A percentile compares a stretch with the other conserved stretches of the same genome.
Conservation (phyloP, 2,329 filamentous ascomycete genomes). For the Sodiomyces alkalinus region DNA sequence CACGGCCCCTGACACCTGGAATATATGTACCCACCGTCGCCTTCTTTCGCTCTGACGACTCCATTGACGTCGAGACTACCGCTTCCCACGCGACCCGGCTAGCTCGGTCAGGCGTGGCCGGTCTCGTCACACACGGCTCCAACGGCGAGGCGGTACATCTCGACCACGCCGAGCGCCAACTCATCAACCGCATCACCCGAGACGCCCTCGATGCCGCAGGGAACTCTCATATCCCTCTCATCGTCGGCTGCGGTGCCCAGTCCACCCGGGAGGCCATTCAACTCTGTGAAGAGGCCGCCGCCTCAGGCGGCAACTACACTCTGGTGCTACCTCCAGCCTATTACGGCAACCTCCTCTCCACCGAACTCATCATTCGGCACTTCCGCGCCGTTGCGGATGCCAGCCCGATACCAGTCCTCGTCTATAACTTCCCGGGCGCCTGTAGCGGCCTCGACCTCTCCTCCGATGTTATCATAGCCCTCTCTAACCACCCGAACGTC, state of each 20-base stretch:
- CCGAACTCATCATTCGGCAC: slow-evolving; percentile 46
- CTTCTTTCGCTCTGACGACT: slow-evolving; percentile 54
- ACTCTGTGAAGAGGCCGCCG: slow-evolving; percentile 52
- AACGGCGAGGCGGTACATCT: slow-evolving; percentile 76
- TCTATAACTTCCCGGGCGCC: slow-evolving; percentile 56
- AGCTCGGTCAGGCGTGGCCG: slow-evolving; percentile 57
- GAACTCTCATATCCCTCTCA: slow-evolving; percentile 50
- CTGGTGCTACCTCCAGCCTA: slow-evolving; percentile 65
- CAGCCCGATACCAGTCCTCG: slow-evolving; percentile 49
- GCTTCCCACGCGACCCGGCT: slow-evolving; percentile 49
- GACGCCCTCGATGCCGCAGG: slow-evolving; percentile 52
- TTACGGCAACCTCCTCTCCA: slow-evolving; percentile 52
- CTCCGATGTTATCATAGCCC: slow-evolving; percentile 43
- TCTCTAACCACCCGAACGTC: slow-evolving; percentile 49
- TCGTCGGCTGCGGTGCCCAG: slow-evolving; percentile 62
- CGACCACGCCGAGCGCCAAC: slow-evolving; percentile 51
- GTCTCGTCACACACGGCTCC: slow-evolving; percentile 63
- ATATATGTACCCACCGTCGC: slow-evolving; percentile 62
- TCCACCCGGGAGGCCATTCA: slow-evolving; percentile 59
- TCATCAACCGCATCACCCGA: slow-evolving; percentile 55
- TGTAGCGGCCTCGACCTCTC: slow-evolving; percentile 48
- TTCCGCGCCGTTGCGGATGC: slow-evolving; percentile 49
- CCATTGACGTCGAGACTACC: slow-evolving; percentile 49
- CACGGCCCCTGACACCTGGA: slow-evolving; percentile 30
- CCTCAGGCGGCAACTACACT: slow-evolving; percentile 58